Evolutionary conservation across 2,329 filamentous ascomycete genomes (phyloP), one percentile per base, ranked within the genome.

Genomic region (Thelonectria rubi): DNA sequence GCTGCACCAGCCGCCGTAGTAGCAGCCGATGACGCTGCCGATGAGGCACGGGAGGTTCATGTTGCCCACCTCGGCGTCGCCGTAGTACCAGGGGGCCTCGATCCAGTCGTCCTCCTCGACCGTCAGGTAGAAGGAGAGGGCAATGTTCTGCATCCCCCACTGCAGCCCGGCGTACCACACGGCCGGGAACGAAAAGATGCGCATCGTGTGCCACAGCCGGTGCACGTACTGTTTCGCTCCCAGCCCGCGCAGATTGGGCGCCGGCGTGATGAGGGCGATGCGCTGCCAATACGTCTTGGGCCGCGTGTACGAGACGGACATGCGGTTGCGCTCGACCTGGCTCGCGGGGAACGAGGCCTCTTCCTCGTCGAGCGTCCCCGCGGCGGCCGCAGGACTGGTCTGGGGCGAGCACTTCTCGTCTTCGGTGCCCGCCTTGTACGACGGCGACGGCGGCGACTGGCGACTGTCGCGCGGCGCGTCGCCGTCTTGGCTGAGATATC

Each of bases 61-160:
- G 55, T 87, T 81, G 1, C 83, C 84, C 3, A 85, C 82, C 2
- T 79, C 80, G 2, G 80, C 79, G 58, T 85, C 80, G 37, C 74
- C 77, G 69, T 87, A 88, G 70, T 85, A 81, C 80, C 82, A 87
- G 0, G 85, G 85, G 10, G 76, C 73, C 0, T 75, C 79, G 24
- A 80, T 82, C 81, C 84, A 87, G 65, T 81, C 81, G 63, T 86
- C 83, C 66, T 87, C 82, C 68, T 86, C 80, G 1, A 87, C 79
- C 0, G 85, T 87, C 32, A 86, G 76, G 64, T 87, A 86, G 69
- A 88, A 87, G 1, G 82, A 83, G 20, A 88, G 74, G 74, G 85
- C 86, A n/a, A 85, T 83, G 65, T 86, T 85, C 71, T 87, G 85
- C 30, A 83, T 78, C 4, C 85, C 85, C 85, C 85, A 87, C 68